Percentiles rank a stretch among this genome's conserved stretches.
Conservation (phyloP, 2,329 filamentous ascomycete genomes). For the Blastomyces gilchristii region DNA sequence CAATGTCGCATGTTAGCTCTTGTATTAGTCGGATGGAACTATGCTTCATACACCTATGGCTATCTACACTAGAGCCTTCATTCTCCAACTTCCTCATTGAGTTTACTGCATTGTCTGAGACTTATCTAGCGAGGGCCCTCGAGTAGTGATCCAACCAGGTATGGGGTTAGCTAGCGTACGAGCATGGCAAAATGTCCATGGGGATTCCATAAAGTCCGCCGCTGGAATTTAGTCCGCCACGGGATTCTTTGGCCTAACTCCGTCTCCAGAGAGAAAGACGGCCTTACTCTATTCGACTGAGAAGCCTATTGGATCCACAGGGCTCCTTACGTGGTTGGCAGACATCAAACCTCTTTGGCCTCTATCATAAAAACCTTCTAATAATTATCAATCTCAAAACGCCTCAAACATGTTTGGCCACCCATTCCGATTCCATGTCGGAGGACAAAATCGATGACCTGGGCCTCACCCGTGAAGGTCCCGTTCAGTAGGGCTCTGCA, state of each 20-base stretch:
- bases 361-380: background rate
- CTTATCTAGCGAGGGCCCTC: background rate
- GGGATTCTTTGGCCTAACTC: background rate
- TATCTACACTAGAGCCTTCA: background rate
- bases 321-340: background rate
- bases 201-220: background rate
- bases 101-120: background rate
- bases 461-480: background rate
- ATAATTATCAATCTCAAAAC: background rate
- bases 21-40: background rate
- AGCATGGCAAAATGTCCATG: background rate
- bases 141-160: background rate
- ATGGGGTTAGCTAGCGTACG: background rate
- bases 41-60: background rate
- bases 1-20: background rate
- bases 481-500: background rate
- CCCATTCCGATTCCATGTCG: background rate
- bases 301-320: background rate
- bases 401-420: background rate
- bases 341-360: background rate
- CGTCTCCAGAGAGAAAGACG: background rate
- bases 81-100: background rate
- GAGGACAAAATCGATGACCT: background rate
- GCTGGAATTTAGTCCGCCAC: too few relatives aligned
- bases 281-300: background rate